phyloP scores from a whole-genome alignment of 345 rosid species.

The Citropsis articulata region DNA sequence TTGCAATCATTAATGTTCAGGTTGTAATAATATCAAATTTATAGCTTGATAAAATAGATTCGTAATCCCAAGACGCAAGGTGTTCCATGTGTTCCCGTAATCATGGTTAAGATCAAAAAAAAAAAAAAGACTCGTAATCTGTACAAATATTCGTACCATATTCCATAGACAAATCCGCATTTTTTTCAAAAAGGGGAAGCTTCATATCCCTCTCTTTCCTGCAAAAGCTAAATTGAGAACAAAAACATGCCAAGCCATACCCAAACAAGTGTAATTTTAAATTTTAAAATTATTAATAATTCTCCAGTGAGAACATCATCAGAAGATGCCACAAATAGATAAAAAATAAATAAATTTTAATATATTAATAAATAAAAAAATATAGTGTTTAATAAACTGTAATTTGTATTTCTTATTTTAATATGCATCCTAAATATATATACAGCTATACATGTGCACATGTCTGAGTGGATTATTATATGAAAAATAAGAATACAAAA shows the following conservation, averaged over 20 bases:
- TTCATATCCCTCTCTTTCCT: slow-evolving; percentile 7
- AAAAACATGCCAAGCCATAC: background rate
- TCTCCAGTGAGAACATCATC: background rate
- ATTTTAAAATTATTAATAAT: background rate
- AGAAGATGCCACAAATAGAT: no score
- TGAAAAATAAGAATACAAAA: background rate
- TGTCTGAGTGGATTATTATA: slow-evolving; percentile 7
- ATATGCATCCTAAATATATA: no score
- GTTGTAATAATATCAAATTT: no score
- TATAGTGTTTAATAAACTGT: no score
- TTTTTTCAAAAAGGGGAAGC: background rate
- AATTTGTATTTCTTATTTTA: no score
- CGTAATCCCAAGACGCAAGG: no score
- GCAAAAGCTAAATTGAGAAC: background rate
- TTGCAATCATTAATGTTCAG: no score
- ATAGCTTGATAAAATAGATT: background rate
- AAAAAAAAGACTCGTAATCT: no score
- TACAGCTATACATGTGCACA: slow-evolving; percentile 19
- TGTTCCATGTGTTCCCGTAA: no score
- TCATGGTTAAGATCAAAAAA: no score
- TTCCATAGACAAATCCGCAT: background rate
- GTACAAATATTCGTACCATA: no score
- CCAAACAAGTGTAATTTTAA: background rate
- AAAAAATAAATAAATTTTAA: no score
- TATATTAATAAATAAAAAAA: background rate